These are phyloP conservation scores for Mycena capillaripes DNA, from an alignment of 768 basidiomycete genomes.

Conservation along the genomic window DNA sequence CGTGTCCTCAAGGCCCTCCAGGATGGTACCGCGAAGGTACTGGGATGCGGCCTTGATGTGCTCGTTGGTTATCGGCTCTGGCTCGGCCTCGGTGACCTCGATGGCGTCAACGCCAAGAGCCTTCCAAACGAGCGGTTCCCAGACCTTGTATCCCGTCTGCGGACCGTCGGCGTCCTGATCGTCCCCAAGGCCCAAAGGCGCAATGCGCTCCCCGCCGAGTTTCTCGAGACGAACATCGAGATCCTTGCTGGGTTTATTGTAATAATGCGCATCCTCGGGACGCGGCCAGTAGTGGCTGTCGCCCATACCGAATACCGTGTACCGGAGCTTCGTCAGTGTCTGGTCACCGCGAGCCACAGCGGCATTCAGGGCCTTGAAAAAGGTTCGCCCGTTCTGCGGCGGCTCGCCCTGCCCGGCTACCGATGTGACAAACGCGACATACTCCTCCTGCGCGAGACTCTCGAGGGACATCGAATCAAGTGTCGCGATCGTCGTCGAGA, in stretches of 20 bases:
- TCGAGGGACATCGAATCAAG: conserved; percentile 88
- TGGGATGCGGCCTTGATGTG: conserved; percentile 98
- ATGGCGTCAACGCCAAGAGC: conserved; percentile 91
- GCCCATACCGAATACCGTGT: conserved; percentile 93
- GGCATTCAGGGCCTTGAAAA: conserved; percentile 89
- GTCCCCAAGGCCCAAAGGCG: conserved; percentile 87
- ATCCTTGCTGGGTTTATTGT: conserved; percentile 97
- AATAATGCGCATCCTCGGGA: conserved; percentile 96
- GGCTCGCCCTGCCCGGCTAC: conserved; percentile 98
- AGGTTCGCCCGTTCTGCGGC: conserved; percentile 94
- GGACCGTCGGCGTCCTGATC: conserved; percentile 98
- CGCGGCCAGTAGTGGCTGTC: conserved; percentile 99
- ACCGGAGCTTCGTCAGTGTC: conserved; percentile 75
- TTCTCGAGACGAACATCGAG: conserved; percentile 84
- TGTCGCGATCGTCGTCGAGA: conserved; percentile 80
- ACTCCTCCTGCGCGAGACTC: conserved; percentile 77
- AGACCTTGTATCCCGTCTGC: conserved; percentile 96
- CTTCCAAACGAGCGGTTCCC: conserved; percentile 96
- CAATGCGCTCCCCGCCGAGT: conserved; percentile 85
- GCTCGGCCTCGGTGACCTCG: conserved; percentile 92
- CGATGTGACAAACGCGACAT: conserved; percentile 91
- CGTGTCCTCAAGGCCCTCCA: conserved; percentile 88
- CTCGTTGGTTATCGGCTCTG: conserved; percentile 98
- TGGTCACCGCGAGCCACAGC: conserved; percentile 70
- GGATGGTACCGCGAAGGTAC: conserved; percentile 95